Base-by-base conservation (phyloP, 345 rosid genomes). In the Arabis alpina region DNA sequence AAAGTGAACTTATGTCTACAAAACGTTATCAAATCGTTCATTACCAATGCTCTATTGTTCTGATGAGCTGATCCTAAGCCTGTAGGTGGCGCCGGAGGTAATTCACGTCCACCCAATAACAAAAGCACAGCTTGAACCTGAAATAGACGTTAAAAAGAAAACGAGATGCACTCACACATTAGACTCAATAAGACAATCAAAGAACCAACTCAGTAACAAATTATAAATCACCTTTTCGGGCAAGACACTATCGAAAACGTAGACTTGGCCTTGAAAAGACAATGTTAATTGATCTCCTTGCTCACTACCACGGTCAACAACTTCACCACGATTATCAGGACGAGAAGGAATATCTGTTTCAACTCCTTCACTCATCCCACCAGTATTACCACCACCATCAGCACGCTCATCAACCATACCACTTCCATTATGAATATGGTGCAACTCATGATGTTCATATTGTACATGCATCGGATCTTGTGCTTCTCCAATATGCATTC, bases 201-300 rank as follows among this genome's bases (percentile, higher is more conserved):
- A 30, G 43, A 62, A 16, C 57, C 15, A 68, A 14, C 56, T 48
- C 11, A 27, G 15, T 15, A 39, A 39, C 56, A 54, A 11, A 28
- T 28, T 5, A n/a, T 37, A 41, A 65, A 50, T 39, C 36, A 83
- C 94, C 89, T 86, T 88, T 59, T 83, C 94, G 1, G 91, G 87
- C 24, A 84, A 77, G 39, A 88, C 89, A 5, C 87, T 80, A 41
- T 88, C 94, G 53, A 86, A 88, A 30, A 88, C 91, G 67, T 89
- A 90, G 75, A 90, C 91, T 73, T 87, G 89, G 4, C 89, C 96
- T 32, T 87, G 88, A 65, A 86, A 87, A 63, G 96, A 86, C 76
- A 90, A 71, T 3, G 91, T 87, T 41, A 90, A 80, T 45, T 84
- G 93, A 65, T 83, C 89, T 55, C 85, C 86, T 59, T 70, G 80